Evolutionary conservation across 495 filamentous ascomycete species (phyloP).

Genomic region (Sordaria brevicollis): DNA sequence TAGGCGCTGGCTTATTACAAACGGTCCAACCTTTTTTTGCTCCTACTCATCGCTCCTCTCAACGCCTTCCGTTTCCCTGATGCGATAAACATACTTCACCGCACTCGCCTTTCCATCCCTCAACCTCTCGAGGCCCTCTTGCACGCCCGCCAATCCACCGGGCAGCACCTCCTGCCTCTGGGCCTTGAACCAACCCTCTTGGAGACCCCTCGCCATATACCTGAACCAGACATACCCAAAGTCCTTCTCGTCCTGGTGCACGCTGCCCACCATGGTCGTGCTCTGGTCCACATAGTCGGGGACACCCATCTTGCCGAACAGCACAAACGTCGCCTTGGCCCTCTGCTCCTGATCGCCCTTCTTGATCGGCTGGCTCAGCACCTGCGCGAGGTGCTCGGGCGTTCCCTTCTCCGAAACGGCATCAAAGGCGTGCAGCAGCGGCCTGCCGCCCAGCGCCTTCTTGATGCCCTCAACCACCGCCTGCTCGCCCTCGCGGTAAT

Average conservation of each 20-base stretch:
- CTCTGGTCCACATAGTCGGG: conserved; percentile 25
- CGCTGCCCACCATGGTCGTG: conserved; percentile 36
- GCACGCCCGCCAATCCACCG: conserved; percentile 48
- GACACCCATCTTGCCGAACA: conserved; percentile 28
- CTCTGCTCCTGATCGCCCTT: conserved; percentile 8
- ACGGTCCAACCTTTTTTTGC: not conserved
- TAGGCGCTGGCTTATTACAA: not conserved
- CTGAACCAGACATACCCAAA: conserved; percentile 47
- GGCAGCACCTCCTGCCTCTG: conserved; percentile 54
- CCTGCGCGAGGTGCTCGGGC: conserved; percentile 32
- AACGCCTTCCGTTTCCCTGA: conserved; percentile 48
- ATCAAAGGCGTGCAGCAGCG: conserved; percentile 44
- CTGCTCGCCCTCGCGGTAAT: conserved; percentile 56
- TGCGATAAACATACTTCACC: conserved; percentile 58
- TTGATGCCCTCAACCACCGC: conserved; percentile 42
- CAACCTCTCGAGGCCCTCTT: conserved; percentile 45
- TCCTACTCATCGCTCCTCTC: not conserved
- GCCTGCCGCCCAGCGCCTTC: conserved; percentile 29
- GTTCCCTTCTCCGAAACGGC: conserved; percentile 47
- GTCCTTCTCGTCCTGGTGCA: conserved; percentile 43
- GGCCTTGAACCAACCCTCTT: conserved; percentile 47
- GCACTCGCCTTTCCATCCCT: conserved; percentile 54
- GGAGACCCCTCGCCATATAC: conserved; percentile 41
- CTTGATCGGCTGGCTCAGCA: conserved; percentile 27
- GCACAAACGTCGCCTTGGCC: conserved; percentile 43